phyloP scores from a whole-genome alignment of 495 filamentous ascomycete genomes.

The Acidiella bohemica region DNA sequence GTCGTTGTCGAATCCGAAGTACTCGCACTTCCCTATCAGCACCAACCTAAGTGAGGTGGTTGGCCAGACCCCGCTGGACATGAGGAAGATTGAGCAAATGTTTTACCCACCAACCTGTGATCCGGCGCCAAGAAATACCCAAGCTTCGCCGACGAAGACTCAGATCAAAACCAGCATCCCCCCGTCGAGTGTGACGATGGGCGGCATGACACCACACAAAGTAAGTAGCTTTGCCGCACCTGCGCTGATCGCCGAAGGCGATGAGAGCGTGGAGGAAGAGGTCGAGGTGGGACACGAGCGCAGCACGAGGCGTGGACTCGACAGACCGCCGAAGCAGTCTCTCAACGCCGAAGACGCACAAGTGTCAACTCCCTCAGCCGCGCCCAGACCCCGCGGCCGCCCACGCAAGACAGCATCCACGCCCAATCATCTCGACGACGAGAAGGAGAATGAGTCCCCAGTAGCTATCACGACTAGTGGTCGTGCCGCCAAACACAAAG shows the following conservation, averaged over 20 bases:
- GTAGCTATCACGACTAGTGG: slow-evolving; percentile 52
- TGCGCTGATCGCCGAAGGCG: slow-evolving; percentile 4
- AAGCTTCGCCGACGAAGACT: neutral
- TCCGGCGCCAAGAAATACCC: slow-evolving; percentile 6
- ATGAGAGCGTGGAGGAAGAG: slow-evolving; percentile 2
- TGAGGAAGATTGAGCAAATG: slow-evolving; percentile 37
- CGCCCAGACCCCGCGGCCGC: slow-evolving; percentile 9
- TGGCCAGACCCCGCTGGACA: slow-evolving; percentile 65
- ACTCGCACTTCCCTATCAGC: slow-evolving; percentile 66
- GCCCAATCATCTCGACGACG: slow-evolving; percentile 22
- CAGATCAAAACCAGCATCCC: neutral
- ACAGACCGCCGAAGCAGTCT: neutral
- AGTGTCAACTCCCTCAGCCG: slow-evolving; percentile 11
- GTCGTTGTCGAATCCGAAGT: slow-evolving; percentile 51
- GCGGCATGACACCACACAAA: neutral
- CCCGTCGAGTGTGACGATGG: slow-evolving; percentile 1
- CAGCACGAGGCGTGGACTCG: neutral
- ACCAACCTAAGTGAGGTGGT: slow-evolving; percentile 90
- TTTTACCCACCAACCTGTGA: slow-evolving; percentile 44
- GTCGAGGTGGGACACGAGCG: neutral
- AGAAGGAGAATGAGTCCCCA: slow-evolving; percentile 81
- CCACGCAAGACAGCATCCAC: slow-evolving; percentile 9
- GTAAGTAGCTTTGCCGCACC: neutral
- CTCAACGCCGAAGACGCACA: slow-evolving; percentile 1
- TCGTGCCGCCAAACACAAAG: slow-evolving; percentile 78